Conservation (phyloP, 169 alveolate species). For the Cryptosporidium sp. region DNA sequence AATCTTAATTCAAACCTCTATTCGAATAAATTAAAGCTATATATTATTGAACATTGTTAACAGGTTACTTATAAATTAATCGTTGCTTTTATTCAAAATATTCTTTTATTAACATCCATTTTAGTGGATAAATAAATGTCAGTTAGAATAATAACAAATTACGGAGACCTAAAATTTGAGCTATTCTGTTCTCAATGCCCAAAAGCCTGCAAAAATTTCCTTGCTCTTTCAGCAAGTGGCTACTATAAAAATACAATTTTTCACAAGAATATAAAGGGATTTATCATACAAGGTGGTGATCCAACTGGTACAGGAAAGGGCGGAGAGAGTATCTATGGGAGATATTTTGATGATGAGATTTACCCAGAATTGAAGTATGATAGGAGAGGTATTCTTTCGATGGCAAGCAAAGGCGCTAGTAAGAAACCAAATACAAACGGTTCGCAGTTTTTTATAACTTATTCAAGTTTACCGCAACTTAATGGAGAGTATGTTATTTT, state of each 20-base stretch:
- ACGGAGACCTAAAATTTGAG: slow-evolving; percentile 75
- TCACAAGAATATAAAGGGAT: slow-evolving; percentile 94
- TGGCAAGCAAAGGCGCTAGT: slow-evolving; percentile 90
- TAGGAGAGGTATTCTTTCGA: slow-evolving; percentile 89
- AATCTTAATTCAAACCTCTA: neutral
- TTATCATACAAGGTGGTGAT: slow-evolving; percentile 98
- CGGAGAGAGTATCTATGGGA: slow-evolving; percentile 96
- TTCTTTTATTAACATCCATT: neutral
- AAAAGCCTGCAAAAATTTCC: slow-evolving; percentile 89
- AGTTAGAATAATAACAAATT: slow-evolving; percentile 57
- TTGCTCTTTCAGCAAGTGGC: slow-evolving; percentile 87
- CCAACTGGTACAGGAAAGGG: slow-evolving; percentile 98
- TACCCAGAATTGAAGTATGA: slow-evolving; percentile 93
- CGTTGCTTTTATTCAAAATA: neutral
- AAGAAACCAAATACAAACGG: slow-evolving; percentile 90
- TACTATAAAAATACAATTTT: slow-evolving; percentile 89
- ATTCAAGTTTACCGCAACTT: slow-evolving; percentile 92
- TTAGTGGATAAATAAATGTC: slow-evolving; percentile 52
- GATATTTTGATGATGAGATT: slow-evolving; percentile 95
- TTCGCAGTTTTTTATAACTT: slow-evolving; percentile 92
- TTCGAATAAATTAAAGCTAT: neutral
- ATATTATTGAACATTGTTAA: neutral
- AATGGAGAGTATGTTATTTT: slow-evolving; percentile 91
- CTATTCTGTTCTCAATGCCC: slow-evolving; percentile 85
- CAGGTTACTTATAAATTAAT: neutral